Evolutionary conservation across 306 rosid species (phyloP).

Genomic region (Hippophae tibetana): DNA sequence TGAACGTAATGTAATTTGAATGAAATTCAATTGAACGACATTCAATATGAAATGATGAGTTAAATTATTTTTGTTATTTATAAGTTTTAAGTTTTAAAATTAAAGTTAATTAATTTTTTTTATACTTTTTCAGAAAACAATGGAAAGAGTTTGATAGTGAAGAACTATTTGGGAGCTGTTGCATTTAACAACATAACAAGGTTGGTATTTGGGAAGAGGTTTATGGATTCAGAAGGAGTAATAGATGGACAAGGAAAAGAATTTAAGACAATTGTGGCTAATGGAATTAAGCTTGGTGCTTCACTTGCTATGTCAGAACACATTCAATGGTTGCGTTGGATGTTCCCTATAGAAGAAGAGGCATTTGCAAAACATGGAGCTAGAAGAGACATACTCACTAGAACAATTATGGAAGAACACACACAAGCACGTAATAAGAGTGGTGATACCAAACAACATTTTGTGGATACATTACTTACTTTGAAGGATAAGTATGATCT

Average conservation of each 20-base stretch:
- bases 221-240: conserved; percentile 56
- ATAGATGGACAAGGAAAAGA: conserved; percentile 64
- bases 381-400: conserved; percentile 62
- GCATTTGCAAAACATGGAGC: conserved; percentile 74
- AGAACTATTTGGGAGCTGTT: conserved; percentile 62
- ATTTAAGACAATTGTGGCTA: conserved; percentile 55
- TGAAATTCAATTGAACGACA: too few relatives aligned
- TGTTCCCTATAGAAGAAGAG: conserved; percentile 76
- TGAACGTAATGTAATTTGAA: too few relatives aligned
- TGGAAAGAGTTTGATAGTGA: conserved; percentile 44
- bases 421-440: conserved; percentile 45
- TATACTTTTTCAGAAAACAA: conserved; percentile 22
- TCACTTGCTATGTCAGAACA: conserved; percentile 77
- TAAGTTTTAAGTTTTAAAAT: too few relatives aligned
- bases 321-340: conserved; percentile 83
- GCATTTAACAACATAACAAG: conserved; percentile 93
- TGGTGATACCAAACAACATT: conserved; percentile 73
- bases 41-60: too few relatives aligned
- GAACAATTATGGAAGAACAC: conserved; percentile 84
- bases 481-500: conserved; percentile 72
- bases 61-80: too few relatives aligned
- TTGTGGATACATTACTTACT: conserved; percentile 79
- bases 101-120: too few relatives aligned
- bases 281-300: conserved; percentile 74
- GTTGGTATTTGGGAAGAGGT: conserved; percentile 79